Percentiles rank a stretch among this genome's conserved stretches.
phyloP scores from a whole-genome alignment of 495 filamentous ascomycete species.

The Podospora comata region DNA sequence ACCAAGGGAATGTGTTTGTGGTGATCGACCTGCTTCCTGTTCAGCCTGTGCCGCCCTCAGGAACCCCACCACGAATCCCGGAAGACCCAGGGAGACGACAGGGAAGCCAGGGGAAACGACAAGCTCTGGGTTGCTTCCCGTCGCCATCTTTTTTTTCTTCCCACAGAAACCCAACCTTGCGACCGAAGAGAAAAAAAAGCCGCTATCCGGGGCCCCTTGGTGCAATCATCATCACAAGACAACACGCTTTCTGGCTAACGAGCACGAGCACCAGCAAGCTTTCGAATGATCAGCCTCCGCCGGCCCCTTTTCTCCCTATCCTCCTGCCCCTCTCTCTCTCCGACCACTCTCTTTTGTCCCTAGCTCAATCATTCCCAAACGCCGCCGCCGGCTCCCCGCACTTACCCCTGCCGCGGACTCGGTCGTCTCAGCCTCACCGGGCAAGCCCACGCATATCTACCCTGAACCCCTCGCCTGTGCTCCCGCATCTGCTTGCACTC shows the following conservation, averaged over 20 bases:
- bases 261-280: constrained; percentile 1
- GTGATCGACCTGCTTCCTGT: constrained; percentile 11
- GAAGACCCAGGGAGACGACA: constrained; percentile 17
- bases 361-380: constrained; percentile 38
- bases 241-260: constrained; percentile 15
- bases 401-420: constrained; percentile 35
- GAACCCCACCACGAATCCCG: constrained; percentile 29
- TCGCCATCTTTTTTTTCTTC: constrained; percentile 19
- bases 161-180: constrained; percentile 15
- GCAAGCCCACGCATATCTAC: constrained; percentile 32
- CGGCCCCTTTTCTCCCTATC: constrained; percentile 2
- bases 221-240: constrained; percentile 22
- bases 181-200: constrained; percentile 10
- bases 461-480: constrained; percentile 20
- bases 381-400: constrained; percentile 29
- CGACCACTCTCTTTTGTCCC: constrained; percentile 26
- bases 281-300: constrained; percentile 21
- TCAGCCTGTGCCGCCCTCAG: constrained; percentile 29
- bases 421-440: constrained; percentile 37
- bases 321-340: constrained; percentile 20
- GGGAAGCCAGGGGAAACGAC: constrained; percentile 2
- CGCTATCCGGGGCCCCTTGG: constrained; percentile 4
- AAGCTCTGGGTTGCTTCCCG: constrained; percentile 18
- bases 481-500: constrained; percentile 19
- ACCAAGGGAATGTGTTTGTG: constrained; percentile 17